Evolutionary conservation across 2,329 filamentous ascomycete genomes (phyloP), one percentile per base, ranked within the genome.

Genomic region (Acarospora socialis): DNA sequence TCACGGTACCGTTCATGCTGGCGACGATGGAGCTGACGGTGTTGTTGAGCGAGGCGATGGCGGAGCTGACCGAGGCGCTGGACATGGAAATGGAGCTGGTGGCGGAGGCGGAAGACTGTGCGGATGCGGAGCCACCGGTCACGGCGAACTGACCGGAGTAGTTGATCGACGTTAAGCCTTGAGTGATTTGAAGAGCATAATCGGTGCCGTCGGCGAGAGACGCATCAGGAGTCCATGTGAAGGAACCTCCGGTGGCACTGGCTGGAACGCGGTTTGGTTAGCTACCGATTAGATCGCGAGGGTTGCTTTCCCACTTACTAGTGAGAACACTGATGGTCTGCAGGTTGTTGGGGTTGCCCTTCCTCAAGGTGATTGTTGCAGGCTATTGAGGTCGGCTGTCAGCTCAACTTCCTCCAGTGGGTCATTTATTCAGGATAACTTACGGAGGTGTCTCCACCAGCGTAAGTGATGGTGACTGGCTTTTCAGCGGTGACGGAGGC

Each of bases 121-220:
- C 31, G 7, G 37, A 24, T 32, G 42, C 43, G 34, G 46, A 42
- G 23, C 51, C 54, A 23, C 59, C 59, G 21, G 53, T 49, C 27
- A 70, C 47, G 19, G 47, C 45, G 48, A 75, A 59, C 18, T 59
- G 60, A 26, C 60, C 65, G 27, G 61, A 67, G 56, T 72, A 75
- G 56, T 76, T 76, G 49, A 56, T 46, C 29, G 55, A 40, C 28
- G 51, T 38, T 23, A 47, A 53, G 36, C 57, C 63, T 47, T 73
- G 70, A 9, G 45, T 48, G 52, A 77, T 72, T 49, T 72, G 53
- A 36, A 76, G 61, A 33, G 72, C 70, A 46, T 75, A 76, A 54
- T 70, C 56, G 21, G 49, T 37, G 34, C 53, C 61, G 39, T 59
- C 50, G 26, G 50, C 43, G 17, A 73, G 54, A 22, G 45, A 49